Evolutionary conservation across 179 eudicot species (phyloP), one percentile per base, ranked within the genome.

Genomic region (Camellia oleifera): DNA sequence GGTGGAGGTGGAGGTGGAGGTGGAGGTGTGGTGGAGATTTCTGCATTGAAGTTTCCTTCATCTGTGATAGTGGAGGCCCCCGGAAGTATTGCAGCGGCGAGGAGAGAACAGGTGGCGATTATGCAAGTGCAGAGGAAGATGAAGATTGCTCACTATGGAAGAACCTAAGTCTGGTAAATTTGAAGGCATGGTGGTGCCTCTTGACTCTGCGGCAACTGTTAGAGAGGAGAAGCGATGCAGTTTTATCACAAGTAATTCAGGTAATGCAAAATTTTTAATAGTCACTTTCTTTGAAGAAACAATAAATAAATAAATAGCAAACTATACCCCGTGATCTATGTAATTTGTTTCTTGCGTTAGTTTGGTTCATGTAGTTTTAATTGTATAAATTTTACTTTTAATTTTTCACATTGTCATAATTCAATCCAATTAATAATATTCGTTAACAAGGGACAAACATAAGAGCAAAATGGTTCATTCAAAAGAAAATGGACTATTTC

Each of bases 71-170:
- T 82, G 11, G 89, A 86, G 79, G 84, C 89, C 0, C 89, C 91
- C 0, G 91, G 92, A 18, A 91, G 88, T 78, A 85, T 91, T 8
- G 92, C 92, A 0, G 90, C 88, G 0, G 91, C 89, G 0, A 86
- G 91, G 81, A 85, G 90, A 48, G 92, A 88, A 64, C 88, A 89
- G 46, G 90, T 86, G 45, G 90, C 91, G 2, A 83, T 54, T 62
- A 64, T 85, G 89, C 92, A 89, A 63, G 91, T 85, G 32, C 84
- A 84, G 71, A 89, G 94, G 78, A 91, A 87, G 78, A 85, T 89
- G 89, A 84, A 79, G 63, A 91, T 87, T 79, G 94, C 94, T n/a
- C 94, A 91, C 82, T 91, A 91, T 78, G 94, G 94, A n/a, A 86
- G 94, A 76, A 81, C 84, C 84, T 17, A 84, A 84, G 54, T 86